Conservation (phyloP, 768 basidiomycete species). For the Pholiota conissans region DNA sequence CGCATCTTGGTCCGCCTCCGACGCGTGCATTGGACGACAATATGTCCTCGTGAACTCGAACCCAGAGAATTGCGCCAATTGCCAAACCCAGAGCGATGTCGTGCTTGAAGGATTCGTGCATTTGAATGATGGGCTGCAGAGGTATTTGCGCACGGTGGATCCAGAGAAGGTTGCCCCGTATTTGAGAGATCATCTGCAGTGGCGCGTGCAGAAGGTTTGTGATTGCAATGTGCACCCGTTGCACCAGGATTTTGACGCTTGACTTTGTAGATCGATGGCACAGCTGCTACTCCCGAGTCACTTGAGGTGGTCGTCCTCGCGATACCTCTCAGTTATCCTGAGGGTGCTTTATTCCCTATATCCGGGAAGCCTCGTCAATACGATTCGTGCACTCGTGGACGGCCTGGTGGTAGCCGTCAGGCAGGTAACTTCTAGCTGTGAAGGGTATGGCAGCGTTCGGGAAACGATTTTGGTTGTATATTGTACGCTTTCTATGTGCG, state of each 20-base stretch:
- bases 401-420: background rate
- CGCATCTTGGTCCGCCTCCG: background rate
- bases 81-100: background rate
- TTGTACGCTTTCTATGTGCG: too few relatives aligned
- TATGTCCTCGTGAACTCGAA: background rate
- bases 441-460: too few relatives aligned
- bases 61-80: background rate
- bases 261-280: background rate
- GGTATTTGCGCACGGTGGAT: background rate
- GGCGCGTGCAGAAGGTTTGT: background rate
- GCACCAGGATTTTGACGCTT: background rate
- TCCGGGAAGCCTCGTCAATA: background rate
- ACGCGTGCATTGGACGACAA: background rate
- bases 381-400: constrained; percentile 3
- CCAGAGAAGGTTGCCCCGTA: background rate
- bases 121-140: background rate
- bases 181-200: background rate
- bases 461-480: too few relatives aligned
- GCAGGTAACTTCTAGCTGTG: background rate
- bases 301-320: background rate
- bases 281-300: background rate
- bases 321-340: background rate
- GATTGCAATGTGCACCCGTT: background rate
- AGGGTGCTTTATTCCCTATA: background rate
- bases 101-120: background rate